A percentile compares a stretch with the other conserved stretches of the same genome.
phyloP scores from a whole-genome alignment of 2,329 filamentous ascomycete species.

The Diplodia mutila region DNA sequence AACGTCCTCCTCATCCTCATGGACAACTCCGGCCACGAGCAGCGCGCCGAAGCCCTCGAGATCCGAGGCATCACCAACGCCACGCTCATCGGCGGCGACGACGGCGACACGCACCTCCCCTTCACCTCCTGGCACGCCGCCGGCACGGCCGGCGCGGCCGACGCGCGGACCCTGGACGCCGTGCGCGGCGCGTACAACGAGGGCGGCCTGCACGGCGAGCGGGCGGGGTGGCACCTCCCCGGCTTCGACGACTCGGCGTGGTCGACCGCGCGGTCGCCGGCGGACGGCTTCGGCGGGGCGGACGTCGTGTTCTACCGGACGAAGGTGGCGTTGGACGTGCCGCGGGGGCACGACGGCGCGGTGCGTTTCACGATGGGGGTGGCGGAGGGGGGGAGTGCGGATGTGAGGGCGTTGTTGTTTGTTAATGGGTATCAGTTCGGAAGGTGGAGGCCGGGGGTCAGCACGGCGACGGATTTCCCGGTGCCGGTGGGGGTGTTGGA shows the following conservation, averaged over 20 bases:
- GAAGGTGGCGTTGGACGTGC: slow-evolving; percentile 54
- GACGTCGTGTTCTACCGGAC: slow-evolving; percentile 62
- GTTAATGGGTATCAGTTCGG: slow-evolving; percentile 69
- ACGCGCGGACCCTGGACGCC: slow-evolving; percentile 57
- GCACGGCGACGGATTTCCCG: slow-evolving; percentile 63
- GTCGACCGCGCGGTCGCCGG: slow-evolving; percentile 40
- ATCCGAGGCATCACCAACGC: slow-evolving; percentile 59
- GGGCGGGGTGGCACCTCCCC: slow-evolving; percentile 63
- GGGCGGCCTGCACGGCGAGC: slow-evolving; percentile 62
- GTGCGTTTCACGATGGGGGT: slow-evolving; percentile 60
- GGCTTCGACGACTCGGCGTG: slow-evolving; percentile 57
- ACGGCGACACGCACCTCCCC: too few relatives aligned
- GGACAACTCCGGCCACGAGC: slow-evolving; percentile 64
- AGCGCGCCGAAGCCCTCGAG: slow-evolving; percentile 53
- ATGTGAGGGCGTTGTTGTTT: slow-evolving; percentile 60
- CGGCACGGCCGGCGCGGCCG: slow-evolving; percentile 52
- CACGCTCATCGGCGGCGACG: slow-evolving; percentile 49
- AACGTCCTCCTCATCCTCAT: slow-evolving; percentile 60
- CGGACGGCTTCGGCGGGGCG: slow-evolving; percentile 51
- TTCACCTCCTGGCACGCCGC: slow-evolving; percentile 59
- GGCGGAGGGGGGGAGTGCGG: slow-evolving; percentile 45
- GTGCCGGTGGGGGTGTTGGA: slow-evolving; percentile 63
- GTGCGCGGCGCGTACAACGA: slow-evolving; percentile 61
- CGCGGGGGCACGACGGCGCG: slow-evolving; percentile 57
- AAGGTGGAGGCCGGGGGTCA: slow-evolving; percentile 62